Evolutionary conservation across 2,329 filamentous ascomycete species (phyloP).

Genomic region (Domatiomyces globalis): DNA sequence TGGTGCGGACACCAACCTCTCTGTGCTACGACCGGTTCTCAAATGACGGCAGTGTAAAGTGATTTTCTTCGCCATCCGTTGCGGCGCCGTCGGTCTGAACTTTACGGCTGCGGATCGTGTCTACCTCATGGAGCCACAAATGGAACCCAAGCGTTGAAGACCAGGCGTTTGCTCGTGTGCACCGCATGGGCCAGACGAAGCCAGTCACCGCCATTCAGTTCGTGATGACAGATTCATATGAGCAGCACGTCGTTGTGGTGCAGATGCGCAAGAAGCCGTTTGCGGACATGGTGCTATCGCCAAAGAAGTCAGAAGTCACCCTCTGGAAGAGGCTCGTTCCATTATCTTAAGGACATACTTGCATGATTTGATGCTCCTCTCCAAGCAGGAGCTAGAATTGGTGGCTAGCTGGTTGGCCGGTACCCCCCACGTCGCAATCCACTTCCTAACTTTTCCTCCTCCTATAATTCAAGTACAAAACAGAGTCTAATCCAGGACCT

Average conservation of each 20-base stretch:
- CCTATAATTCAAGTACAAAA: no score
- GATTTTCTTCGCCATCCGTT: constrained; percentile 37
- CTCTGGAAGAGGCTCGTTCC: no score
- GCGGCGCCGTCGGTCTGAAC: constrained; percentile 38
- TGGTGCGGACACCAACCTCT: no score
- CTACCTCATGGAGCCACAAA: constrained; percentile 41
- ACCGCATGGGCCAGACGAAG: constrained; percentile 25
- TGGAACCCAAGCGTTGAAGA: constrained; percentile 35
- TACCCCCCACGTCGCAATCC: no score
- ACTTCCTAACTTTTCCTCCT: no score
- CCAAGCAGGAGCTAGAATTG: no score
- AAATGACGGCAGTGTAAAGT: constrained; percentile 27
- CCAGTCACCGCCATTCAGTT: constrained; percentile 28
- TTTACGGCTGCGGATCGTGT: constrained; percentile 35
- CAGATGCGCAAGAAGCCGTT: constrained; percentile 4
- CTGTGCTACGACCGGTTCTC: constrained; percentile 24
- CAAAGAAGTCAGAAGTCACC: not conserved
- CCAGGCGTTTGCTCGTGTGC: constrained; percentile 29
- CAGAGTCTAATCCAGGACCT: no score
- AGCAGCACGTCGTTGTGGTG: constrained; percentile 19
- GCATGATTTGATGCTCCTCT: not conserved
- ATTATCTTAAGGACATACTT: not conserved
- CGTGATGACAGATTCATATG: constrained; percentile 27
- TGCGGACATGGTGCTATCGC: constrained; percentile 4
- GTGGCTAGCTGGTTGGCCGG: no score